A percentile compares a stretch with the other conserved stretches of the same genome.
Evolutionary conservation across 192 early-diverging fungal genomes (phyloP).

Genomic region (Ambispora gerdemannii): DNA sequence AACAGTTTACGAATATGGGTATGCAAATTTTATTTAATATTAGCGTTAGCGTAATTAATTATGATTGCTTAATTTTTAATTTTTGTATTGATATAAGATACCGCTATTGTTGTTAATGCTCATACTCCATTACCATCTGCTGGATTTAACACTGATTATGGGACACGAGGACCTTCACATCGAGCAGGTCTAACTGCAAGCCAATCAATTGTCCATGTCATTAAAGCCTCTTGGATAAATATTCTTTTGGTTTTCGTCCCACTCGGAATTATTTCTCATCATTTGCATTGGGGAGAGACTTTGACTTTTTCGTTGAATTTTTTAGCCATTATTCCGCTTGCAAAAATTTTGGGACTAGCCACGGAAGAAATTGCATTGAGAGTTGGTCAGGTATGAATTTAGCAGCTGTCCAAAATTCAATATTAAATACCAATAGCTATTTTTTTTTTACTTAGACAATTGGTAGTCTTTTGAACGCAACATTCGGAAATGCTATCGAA

Average conservation of each 20-base stretch:
- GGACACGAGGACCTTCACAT: no score
- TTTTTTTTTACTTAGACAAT: constrained; percentile 49
- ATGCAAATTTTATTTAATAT: no score
- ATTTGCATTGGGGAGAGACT: constrained; percentile 63
- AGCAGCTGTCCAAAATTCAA: constrained; percentile 46
- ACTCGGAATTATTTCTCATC: constrained; percentile 66
- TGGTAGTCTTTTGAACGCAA: constrained; percentile 71
- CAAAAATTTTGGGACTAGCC: constrained; percentile 77
- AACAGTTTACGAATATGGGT: no score
- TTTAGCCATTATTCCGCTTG: constrained; percentile 83
- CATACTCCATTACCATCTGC: no score
- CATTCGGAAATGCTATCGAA: constrained; percentile 84
- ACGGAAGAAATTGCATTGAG: constrained; percentile 81
- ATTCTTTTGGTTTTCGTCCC: constrained; percentile 74
- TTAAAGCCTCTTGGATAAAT: constrained; percentile 48
- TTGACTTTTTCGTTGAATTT: constrained; percentile 81
- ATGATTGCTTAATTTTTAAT: no score
- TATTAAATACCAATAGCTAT: constrained; percentile 65
- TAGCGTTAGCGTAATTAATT: no score
- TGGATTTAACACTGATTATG: no score
- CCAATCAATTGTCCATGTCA: background rate
- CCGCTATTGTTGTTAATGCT: no score
- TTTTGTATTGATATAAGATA: no score
- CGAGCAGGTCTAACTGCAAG: background rate
- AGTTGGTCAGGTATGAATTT: constrained; percentile 53